Conservation (phyloP, 2,329 filamentous ascomycete genomes). For the Trichothecium roseum region DNA sequence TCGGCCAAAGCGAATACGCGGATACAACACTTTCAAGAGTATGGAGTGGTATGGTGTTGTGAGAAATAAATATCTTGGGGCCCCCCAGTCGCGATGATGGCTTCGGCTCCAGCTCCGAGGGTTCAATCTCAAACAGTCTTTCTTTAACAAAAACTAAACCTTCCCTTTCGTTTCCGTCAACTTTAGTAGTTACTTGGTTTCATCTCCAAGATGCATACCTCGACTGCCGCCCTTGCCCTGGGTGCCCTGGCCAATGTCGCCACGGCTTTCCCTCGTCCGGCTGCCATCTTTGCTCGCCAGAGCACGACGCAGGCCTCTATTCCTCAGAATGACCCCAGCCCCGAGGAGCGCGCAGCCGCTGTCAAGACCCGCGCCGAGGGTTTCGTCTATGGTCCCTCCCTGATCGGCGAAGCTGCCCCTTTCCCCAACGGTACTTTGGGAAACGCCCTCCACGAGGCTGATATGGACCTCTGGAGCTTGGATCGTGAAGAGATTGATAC, state of each 20-base stretch:
- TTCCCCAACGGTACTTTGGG: constrained; percentile 11
- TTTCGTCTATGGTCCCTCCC: constrained; percentile 9
- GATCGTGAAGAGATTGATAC: constrained; percentile 7
- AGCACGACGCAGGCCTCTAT: constrained; percentile 4
- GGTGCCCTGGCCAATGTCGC: constrained; percentile 1
- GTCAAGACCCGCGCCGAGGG: constrained; percentile 4
- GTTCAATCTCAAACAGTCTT: too few relatives aligned
- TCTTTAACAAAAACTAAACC: too few relatives aligned
- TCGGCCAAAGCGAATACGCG: too few relatives aligned
- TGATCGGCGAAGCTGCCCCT: constrained; percentile 10
- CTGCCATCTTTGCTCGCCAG: constrained; percentile 1
- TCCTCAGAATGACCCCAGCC: constrained; percentile 8
- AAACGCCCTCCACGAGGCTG: constrained; percentile 6
- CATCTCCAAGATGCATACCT: constrained; percentile 3
- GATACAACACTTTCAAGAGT: too few relatives aligned
- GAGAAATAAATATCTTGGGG: too few relatives aligned
- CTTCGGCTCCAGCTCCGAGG: too few relatives aligned
- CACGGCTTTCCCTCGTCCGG: constrained; percentile 1
- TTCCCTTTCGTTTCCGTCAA: too few relatives aligned
- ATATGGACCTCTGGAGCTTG: constrained; percentile 7
- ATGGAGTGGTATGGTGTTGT: too few relatives aligned
- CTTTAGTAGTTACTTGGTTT: too few relatives aligned
- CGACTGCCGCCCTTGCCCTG: constrained; percentile 2
- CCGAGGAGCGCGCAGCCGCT: constrained; percentile 3
- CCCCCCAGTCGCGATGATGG: too few relatives aligned